These are phyloP conservation scores for Auricularia cornea DNA, from an alignment of 768 basidiomycete genomes.

Conservation along the genomic window DNA sequence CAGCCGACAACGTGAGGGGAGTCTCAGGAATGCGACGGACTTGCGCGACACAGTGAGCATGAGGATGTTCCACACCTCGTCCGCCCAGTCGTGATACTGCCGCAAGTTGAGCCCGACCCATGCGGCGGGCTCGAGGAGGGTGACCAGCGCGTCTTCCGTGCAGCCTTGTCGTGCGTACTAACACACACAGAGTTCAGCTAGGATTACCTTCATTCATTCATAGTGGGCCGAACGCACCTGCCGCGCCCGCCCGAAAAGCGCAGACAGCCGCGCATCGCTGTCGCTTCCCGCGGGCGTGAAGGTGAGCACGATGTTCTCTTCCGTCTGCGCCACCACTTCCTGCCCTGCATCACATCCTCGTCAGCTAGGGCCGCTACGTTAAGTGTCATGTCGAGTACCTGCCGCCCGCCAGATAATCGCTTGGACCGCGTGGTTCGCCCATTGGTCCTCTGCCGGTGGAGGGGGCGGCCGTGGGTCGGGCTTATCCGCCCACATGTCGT, in stretches of 20 bases:
- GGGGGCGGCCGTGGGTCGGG: conserved; percentile 40
- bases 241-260: conserved; percentile 59
- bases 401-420: conserved; percentile 62
- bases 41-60: conserved; percentile 58
- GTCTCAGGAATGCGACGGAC: conserved; percentile 31
- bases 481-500: conserved; percentile 31
- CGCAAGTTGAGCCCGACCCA: conserved; percentile 60
- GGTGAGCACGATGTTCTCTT: conserved; percentile 62
- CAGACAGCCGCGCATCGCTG: conserved; percentile 53
- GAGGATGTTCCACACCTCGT: conserved; percentile 71
- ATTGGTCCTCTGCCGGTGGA: conserved; percentile 47
- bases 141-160: conserved; percentile 51
- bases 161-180: conserved; percentile 64
- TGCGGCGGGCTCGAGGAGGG: conserved; percentile 57
- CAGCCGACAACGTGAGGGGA: not conserved
- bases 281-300: conserved; percentile 52
- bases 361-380: not conserved
- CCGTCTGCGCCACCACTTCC: conserved; percentile 49
- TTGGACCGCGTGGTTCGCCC: conserved; percentile 67
- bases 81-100: conserved; percentile 67
- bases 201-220: no score
- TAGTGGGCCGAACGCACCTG: conserved; percentile 39
- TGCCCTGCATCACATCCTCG: conserved; percentile 41
- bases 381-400: no score
- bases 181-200: no score